phyloP scores from a whole-genome alignment of 306 rosid species.

The Hippophae tibetana region DNA sequence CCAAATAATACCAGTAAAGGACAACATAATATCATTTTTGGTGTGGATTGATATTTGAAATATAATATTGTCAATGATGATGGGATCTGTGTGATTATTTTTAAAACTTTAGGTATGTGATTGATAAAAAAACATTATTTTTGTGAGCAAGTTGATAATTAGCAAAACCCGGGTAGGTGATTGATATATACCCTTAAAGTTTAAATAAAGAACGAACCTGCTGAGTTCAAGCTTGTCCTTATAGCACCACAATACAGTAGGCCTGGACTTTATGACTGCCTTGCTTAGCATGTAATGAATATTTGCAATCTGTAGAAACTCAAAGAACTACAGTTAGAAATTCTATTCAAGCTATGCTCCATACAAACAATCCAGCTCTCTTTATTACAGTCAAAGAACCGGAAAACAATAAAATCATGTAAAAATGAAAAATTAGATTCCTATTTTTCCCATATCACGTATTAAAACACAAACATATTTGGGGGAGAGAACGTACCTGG shows the following conservation, averaged over 20 bases:
- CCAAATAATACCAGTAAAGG: too few relatives aligned
- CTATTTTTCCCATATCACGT: too few relatives aligned
- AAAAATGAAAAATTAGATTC: not conserved
- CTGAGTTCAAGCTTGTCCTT: conserved; percentile 86
- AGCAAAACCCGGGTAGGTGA: too few relatives aligned
- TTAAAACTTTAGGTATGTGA: too few relatives aligned
- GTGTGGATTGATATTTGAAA: too few relatives aligned
- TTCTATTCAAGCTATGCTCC: not conserved
- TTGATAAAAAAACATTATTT: too few relatives aligned
- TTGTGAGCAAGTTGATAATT: too few relatives aligned
- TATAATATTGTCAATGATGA: too few relatives aligned
- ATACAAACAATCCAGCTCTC: not conserved
- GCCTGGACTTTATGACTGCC: conserved; percentile 67
- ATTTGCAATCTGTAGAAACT: conserved; percentile 59
- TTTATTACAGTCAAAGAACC: not conserved
- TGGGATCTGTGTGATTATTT: too few relatives aligned
- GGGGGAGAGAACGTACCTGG: conserved; percentile 35
- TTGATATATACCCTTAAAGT: not conserved
- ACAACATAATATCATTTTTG: too few relatives aligned
- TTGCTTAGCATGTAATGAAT: conserved; percentile 82
- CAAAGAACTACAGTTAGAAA: not conserved
- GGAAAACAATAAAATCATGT: not conserved
- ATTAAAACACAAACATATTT: too few relatives aligned
- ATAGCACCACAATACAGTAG: conserved; percentile 84
- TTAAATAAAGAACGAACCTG: conserved; percentile 36